Conservation (phyloP, 1,284 basidiomycete species). For the Amylostereum chailletii region DNA sequence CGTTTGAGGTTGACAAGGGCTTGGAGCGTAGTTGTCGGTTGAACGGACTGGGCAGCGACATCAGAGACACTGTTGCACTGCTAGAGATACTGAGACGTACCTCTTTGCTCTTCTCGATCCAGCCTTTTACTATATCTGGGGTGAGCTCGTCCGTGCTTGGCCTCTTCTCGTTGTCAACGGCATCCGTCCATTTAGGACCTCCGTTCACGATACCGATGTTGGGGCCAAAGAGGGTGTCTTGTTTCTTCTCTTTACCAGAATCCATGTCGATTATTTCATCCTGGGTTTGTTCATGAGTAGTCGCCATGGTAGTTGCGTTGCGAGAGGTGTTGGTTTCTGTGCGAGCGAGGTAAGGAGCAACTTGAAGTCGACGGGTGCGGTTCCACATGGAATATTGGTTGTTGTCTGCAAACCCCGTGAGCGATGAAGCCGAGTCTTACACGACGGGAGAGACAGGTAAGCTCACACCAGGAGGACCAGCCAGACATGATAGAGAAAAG, state of each 20-base stretch:
- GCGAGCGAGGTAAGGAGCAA: conserved; percentile 40
- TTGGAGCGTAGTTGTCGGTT: conserved; percentile 84
- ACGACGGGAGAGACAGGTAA: background rate
- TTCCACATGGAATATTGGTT: conserved; percentile 47
- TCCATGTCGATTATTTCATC: conserved; percentile 11
- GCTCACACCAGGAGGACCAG: conserved; percentile 19
- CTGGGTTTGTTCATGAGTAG: conserved; percentile 19
- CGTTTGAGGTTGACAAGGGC: conserved; percentile 88
- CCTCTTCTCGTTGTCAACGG: conserved; percentile 31
- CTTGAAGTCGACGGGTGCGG: conserved; percentile 39
- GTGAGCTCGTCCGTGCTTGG: conserved; percentile 54
- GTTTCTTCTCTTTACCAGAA: conserved; percentile 29
- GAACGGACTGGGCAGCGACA: conserved; percentile 40
- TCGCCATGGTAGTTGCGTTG: conserved; percentile 37
- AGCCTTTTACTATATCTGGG: conserved; percentile 67
- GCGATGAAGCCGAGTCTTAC: conserved; percentile 3
- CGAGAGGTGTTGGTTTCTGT: conserved; percentile 37
- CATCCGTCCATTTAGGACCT: conserved; percentile 36
- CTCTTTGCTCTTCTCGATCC: conserved; percentile 83
- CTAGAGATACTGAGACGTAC: conserved; percentile 28
- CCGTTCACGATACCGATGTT: conserved; percentile 48
- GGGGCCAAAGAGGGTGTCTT: conserved; percentile 58
- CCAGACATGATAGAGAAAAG: conserved; percentile 11
- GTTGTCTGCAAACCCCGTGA: conserved; percentile 27
- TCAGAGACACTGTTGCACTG: background rate